phyloP scores from a whole-genome alignment of 2,329 filamentous ascomycete genomes.

The Fusarium temperatum region DNA sequence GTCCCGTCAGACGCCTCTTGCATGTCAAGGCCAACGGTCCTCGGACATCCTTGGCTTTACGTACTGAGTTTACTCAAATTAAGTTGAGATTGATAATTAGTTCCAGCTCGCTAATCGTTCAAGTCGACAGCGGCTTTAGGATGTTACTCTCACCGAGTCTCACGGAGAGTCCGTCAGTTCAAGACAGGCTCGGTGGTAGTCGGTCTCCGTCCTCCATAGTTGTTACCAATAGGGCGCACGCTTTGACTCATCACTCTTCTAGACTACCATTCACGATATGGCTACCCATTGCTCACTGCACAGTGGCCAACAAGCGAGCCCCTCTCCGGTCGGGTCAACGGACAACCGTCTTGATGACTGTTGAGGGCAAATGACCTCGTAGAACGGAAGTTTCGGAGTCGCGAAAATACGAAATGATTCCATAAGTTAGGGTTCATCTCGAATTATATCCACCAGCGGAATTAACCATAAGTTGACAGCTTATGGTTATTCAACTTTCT shows the following conservation, averaged over 20 bases:
- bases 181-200: slow-evolving; percentile 17
- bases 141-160: not conserved
- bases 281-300: not conserved
- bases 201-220: slow-evolving; percentile 15
- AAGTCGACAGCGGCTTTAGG: not conserved
- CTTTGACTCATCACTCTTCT: not conserved
- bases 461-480: slow-evolving; percentile 3
- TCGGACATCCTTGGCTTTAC: not conserved
- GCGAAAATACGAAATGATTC: not conserved
- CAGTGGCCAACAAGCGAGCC: not conserved
- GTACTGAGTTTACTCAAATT: not conserved
- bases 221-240: not conserved
- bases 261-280: not conserved
- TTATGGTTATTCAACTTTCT: slow-evolving; percentile 16
- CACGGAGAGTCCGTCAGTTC: not conserved
- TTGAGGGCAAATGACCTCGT: not conserved
- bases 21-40: slow-evolving; percentile 15
- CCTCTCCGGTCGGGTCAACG: not conserved
- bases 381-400: slow-evolving; percentile 13
- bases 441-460: not conserved
- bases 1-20: not conserved
- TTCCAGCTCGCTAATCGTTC: not conserved
- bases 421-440: not conserved
- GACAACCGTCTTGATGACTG: not conserved
- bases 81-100: not conserved